Evolutionary conservation across 208 protist species (phyloP).

Genomic region (Giardia duodenalis): DNA sequence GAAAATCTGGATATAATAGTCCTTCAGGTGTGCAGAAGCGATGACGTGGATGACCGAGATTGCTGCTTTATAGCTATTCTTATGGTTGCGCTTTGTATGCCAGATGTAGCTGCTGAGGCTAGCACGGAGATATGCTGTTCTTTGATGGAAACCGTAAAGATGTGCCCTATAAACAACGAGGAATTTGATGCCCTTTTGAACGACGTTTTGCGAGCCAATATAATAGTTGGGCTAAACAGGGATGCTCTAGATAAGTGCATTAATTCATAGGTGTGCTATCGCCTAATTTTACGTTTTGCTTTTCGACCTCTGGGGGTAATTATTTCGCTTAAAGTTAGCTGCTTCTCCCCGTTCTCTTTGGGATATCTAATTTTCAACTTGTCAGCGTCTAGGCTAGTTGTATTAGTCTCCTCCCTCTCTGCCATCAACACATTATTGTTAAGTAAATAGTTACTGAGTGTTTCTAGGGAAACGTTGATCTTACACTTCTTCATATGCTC

Average conservation of each 20-base stretch:
- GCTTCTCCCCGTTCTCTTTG: background rate
- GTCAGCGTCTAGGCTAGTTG: background rate
- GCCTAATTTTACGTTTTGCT: too few species aligned
- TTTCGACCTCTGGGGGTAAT: too few species aligned
- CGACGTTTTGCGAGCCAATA: background rate
- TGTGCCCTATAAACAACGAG: background rate
- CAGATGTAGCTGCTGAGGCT: background rate
- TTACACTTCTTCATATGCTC: background rate
- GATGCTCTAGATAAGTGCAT: too few species aligned
- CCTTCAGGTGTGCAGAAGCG: background rate
- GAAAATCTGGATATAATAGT: background rate
- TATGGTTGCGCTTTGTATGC: background rate
- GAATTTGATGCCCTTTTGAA: background rate
- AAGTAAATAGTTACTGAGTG: background rate
- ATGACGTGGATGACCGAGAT: background rate
- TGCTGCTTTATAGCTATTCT: background rate
- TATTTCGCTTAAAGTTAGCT: constrained; percentile 2
- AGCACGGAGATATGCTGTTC: background rate
- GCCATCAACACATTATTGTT: background rate
- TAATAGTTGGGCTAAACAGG: background rate
- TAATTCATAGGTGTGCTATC: too few species aligned
- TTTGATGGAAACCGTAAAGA: background rate
- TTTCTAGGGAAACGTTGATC: background rate
- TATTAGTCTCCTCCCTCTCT: background rate
- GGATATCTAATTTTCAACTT: background rate